Evolutionary conservation across 2,329 filamentous ascomycete species (phyloP).

Genomic region (Penicillium frequentans): DNA sequence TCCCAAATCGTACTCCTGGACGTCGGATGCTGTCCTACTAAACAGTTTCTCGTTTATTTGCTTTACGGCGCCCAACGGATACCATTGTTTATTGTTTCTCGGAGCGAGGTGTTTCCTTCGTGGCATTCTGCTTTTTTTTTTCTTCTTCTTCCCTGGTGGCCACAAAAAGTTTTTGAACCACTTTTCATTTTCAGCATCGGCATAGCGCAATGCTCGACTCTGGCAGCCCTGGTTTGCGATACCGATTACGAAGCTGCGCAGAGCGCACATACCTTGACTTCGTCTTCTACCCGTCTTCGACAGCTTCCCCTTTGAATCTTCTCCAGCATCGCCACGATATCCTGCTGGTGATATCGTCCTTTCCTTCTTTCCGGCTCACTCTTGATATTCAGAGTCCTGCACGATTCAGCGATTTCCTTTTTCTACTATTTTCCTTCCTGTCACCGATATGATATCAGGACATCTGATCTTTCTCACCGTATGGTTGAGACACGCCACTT

Average conservation of each 20-base stretch:
- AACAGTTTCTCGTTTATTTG: constrained; percentile 9
- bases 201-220: constrained; percentile 11
- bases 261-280: constrained; percentile 4
- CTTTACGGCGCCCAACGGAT: constrained; percentile 16
- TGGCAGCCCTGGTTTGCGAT: constrained; percentile 9
- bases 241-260: constrained; percentile 7
- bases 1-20: constrained; percentile 37
- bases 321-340: neutral
- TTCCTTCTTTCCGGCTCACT: constrained; percentile 2
- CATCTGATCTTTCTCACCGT: constrained; percentile 1
- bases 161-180: constrained; percentile 3
- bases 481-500: constrained; percentile 14
- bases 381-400: constrained; percentile 7
- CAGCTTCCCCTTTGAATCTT: constrained; percentile 4
- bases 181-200: constrained; percentile 19
- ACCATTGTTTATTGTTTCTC: constrained; percentile 19
- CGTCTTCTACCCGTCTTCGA: neutral
- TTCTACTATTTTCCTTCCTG: neutral
- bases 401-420: constrained; percentile 14
- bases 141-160: constrained; percentile 6
- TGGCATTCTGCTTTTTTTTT: constrained; percentile 16
- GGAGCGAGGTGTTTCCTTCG: constrained; percentile 25
- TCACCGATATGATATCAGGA: constrained; percentile 13
- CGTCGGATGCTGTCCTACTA: constrained; percentile 47
- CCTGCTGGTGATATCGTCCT: constrained; percentile 17